A percentile compares a stretch with the other conserved stretches of the same genome.
These are phyloP conservation scores for Fusarium sterilihyphosum DNA, from an alignment of 2,329 filamentous ascomycete species.

Conservation along the genomic window DNA sequence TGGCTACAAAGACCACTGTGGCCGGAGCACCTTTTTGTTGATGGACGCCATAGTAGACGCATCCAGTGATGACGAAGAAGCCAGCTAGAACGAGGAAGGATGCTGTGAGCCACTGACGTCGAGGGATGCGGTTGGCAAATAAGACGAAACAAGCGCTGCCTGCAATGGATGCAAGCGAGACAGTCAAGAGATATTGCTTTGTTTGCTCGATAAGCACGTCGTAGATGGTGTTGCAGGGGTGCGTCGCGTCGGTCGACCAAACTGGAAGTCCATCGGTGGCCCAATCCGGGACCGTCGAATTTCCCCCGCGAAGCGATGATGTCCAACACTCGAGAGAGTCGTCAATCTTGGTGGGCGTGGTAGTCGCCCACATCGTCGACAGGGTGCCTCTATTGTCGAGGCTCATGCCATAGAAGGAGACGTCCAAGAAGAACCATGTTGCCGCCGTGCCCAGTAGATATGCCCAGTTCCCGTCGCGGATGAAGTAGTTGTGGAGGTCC, in stretches of 20 bases:
- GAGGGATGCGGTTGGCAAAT: slow-evolving; percentile 58
- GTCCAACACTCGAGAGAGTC: slow-evolving; percentile 58
- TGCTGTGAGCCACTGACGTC: slow-evolving; percentile 60
- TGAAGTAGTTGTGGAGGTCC: slow-evolving; percentile 62
- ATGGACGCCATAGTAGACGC: slow-evolving; percentile 60
- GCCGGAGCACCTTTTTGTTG: slow-evolving; percentile 54
- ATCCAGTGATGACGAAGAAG: slow-evolving; percentile 60
- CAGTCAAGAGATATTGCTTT: slow-evolving; percentile 63
- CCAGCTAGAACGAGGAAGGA: slow-evolving; percentile 59
- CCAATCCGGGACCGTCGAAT: slow-evolving; percentile 58
- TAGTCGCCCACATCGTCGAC: slow-evolving; percentile 53
- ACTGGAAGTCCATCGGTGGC: slow-evolving; percentile 51
- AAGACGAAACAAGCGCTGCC: slow-evolving; percentile 61
- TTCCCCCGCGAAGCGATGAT: slow-evolving; percentile 54
- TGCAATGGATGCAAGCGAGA: slow-evolving; percentile 61
- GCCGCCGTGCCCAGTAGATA: slow-evolving; percentile 55
- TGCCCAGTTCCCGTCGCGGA: slow-evolving; percentile 52
- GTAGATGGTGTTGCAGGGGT: slow-evolving; percentile 63
- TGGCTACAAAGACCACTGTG: slow-evolving; percentile 61
- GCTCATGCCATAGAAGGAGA: slow-evolving; percentile 64
- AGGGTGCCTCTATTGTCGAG: slow-evolving; percentile 55
- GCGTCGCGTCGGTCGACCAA: slow-evolving; percentile 61
- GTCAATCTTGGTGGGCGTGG: slow-evolving; percentile 47
- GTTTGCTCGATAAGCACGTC: slow-evolving; percentile 62
- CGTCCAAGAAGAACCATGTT: slow-evolving; percentile 64